Evolutionary conservation across 768 basidiomycete genomes (phyloP).

Genomic region (Pholiota conissans): DNA sequence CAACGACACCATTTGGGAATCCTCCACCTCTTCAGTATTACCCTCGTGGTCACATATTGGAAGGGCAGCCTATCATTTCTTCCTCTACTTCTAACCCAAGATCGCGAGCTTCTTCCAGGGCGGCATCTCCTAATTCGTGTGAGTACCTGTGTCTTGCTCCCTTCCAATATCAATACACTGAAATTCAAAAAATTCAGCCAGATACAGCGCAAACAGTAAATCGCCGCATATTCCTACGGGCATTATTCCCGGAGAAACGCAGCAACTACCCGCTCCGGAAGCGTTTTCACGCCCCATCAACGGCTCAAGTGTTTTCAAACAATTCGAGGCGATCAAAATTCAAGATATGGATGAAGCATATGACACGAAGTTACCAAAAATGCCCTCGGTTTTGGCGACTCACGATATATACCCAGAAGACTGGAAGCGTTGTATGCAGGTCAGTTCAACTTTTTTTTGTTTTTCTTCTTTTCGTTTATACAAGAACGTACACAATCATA

Average conservation of each 20-base stretch:
- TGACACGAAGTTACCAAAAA: constrained; percentile 57
- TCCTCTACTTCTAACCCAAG: constrained; percentile 28
- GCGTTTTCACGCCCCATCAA: constrained; percentile 77
- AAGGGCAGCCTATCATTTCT: constrained; percentile 50
- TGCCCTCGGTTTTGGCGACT: constrained; percentile 69
- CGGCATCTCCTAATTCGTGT: constrained; percentile 56
- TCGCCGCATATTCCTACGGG: constrained; percentile 34
- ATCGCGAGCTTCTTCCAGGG: constrained; percentile 35
- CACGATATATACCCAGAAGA: constrained; percentile 81
- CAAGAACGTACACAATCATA: no score
- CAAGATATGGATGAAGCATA: constrained; percentile 78
- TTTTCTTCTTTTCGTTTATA: no score
- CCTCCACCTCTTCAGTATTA: constrained; percentile 40
- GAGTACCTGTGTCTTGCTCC: constrained; percentile 14
- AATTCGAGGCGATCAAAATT: constrained; percentile 70
- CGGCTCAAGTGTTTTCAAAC: constrained; percentile 61
- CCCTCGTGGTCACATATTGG: constrained; percentile 56
- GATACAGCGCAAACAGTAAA: constrained; percentile 17
- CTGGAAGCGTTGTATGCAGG: constrained; percentile 80
- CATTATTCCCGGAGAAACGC: constrained; percentile 30
- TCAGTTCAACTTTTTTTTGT: constrained; percentile 29
- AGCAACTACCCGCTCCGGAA: constrained; percentile 62
- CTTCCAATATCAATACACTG: constrained; percentile 16
- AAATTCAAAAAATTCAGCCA: no score
- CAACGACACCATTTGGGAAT: constrained; percentile 43